A percentile compares a stretch with the other conserved stretches of the same genome.
Evolutionary conservation across 768 basidiomycete species (phyloP).

Genomic region (Rhodotorula paludigena): DNA sequence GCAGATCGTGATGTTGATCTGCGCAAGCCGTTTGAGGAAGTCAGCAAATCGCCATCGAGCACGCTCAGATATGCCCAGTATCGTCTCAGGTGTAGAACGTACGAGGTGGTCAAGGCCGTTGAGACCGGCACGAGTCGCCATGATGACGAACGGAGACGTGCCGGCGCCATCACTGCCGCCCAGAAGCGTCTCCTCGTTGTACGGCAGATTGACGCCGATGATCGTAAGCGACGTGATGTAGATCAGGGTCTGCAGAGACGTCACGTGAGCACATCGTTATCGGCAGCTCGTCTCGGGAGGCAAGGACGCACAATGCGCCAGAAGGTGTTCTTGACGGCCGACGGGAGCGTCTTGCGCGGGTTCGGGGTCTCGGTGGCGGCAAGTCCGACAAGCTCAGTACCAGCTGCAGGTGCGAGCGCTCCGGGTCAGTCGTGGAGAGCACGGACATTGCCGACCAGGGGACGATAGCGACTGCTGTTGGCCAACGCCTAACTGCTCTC

Average conservation of each 20-base stretch:
- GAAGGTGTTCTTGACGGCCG: conserved; percentile 64
- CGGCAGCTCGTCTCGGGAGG: neutral
- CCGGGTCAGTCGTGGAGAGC: too few relatives aligned
- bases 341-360: conserved; percentile 79
- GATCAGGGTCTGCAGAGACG: conserved; percentile 57
- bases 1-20: conserved; percentile 55
- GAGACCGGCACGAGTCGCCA: conserved; percentile 45
- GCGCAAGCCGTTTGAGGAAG: too few relatives aligned
- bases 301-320: neutral
- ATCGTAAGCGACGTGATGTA: conserved; percentile 48
- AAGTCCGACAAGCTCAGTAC: conserved; percentile 84
- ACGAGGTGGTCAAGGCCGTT: conserved; percentile 36
- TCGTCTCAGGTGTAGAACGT: neutral
- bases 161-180: conserved; percentile 47
- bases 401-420: too few relatives aligned
- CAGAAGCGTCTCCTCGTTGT: conserved; percentile 53
- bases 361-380: conserved; percentile 80
- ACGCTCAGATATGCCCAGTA: too few relatives aligned
- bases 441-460: too few relatives aligned
- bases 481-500: too few relatives aligned
- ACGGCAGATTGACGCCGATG: conserved; percentile 48
- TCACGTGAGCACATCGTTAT: neutral
- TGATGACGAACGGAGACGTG: conserved; percentile 49
- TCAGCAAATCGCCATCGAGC: too few relatives aligned
- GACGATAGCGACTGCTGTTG: too few relatives aligned